phyloP scores from a whole-genome alignment of 2,329 filamentous ascomycete genomes.

The Fusarium sp. region DNA sequence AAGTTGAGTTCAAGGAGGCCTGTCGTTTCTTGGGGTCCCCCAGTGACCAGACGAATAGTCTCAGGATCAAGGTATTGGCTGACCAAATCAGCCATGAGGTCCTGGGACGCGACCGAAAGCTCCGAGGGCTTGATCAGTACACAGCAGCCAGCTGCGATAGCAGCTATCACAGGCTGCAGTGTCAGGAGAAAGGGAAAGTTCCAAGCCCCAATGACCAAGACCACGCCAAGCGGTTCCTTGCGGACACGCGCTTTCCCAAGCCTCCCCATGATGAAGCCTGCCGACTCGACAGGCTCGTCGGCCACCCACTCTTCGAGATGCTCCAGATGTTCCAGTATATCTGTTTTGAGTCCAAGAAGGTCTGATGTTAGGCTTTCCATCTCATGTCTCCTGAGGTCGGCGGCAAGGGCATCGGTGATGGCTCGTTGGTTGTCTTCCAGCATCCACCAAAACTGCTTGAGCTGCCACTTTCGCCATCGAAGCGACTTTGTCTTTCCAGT shows the following conservation, averaged over 20 bases:
- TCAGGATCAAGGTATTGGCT: conserved; percentile 55
- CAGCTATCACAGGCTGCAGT: conserved; percentile 54
- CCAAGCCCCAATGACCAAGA: conserved; percentile 59
- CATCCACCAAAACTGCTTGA: conserved; percentile 57
- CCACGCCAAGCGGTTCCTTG: conserved; percentile 58
- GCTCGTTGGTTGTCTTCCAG: conserved; percentile 52
- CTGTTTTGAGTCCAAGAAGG: conserved; percentile 46
- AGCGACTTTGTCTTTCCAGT: conserved; percentile 49
- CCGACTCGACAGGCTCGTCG: conserved; percentile 45
- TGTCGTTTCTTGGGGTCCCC: conserved; percentile 52
- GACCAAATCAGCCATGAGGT: conserved; percentile 54
- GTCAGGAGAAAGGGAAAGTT: conserved; percentile 57
- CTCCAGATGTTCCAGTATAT: conserved; percentile 52
- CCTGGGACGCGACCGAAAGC: conserved; percentile 48
- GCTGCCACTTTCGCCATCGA: conserved; percentile 55
- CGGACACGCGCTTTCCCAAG: conserved; percentile 50
- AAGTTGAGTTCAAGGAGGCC: conserved; percentile 53
- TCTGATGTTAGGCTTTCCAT: conserved; percentile 51
- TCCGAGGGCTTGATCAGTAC: conserved; percentile 60
- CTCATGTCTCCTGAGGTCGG: conserved; percentile 51
- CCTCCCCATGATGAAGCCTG: conserved; percentile 45
- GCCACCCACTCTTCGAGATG: conserved; percentile 55
- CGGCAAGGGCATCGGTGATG: conserved; percentile 48
- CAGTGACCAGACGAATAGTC: conserved; percentile 52
- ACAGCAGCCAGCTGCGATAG: conserved; percentile 56